These are phyloP conservation scores for Kingdonia uniflora DNA, from an alignment of 164 flowering plant species.

Conservation along the genomic window DNA sequence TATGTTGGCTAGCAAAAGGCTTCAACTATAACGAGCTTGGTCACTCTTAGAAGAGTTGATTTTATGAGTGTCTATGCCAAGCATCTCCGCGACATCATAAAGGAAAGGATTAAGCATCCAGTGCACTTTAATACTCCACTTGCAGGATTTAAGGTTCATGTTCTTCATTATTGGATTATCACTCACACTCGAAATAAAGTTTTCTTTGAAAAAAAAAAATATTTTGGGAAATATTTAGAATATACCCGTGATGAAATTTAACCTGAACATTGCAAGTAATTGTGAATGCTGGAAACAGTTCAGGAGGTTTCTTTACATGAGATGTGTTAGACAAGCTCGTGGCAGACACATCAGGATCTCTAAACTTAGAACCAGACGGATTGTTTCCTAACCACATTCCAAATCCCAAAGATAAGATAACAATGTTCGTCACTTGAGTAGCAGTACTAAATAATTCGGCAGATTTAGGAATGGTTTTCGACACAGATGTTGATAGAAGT, in stretches of 20 bases:
- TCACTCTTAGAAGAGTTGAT: slow-evolving; percentile 44
- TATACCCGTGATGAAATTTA: no score
- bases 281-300: slow-evolving; percentile 94
- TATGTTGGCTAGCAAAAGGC: slow-evolving; percentile 52
- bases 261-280: slow-evolving; percentile 45
- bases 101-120: slow-evolving; percentile 76
- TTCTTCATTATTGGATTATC: no score
- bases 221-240: no score
- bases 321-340: slow-evolving; percentile 88
- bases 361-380: slow-evolving; percentile 85
- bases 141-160: slow-evolving; percentile 68
- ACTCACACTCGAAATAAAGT: no score
- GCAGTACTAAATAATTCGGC: slow-evolving; percentile 59
- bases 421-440: slow-evolving; percentile 70
- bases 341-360: slow-evolving; percentile 83
- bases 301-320: slow-evolving; percentile 95
- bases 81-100: slow-evolving; percentile 72
- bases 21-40: slow-evolving; percentile 19
- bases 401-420: slow-evolving; percentile 83
- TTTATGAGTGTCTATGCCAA: slow-evolving; percentile 69
- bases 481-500: slow-evolving; percentile 88
- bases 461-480: slow-evolving; percentile 83
- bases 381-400: slow-evolving; percentile 98
- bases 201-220: no score
- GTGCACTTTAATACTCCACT: slow-evolving; percentile 70